phyloP scores from a whole-genome alignment of 2,329 filamentous ascomycete genomes.

The Lasiodiplodia citricola region DNA sequence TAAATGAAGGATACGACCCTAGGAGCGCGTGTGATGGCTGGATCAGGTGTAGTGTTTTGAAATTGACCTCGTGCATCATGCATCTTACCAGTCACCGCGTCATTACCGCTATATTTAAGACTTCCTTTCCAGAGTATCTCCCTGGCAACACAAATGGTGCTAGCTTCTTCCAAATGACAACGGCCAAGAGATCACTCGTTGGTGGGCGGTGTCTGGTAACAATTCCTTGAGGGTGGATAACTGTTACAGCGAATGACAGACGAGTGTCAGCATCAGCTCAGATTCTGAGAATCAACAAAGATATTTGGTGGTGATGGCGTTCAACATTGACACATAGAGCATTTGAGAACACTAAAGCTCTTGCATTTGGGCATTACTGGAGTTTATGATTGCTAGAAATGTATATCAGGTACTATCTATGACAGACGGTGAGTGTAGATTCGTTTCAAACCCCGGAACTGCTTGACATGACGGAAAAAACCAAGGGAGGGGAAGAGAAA shows the following conservation, averaged over 20 bases:
- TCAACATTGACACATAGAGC: not conserved
- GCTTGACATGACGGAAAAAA: not conserved
- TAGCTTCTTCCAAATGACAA: not conserved
- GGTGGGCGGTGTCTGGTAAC: not conserved
- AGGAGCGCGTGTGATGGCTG: not conserved
- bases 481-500: too few species aligned
- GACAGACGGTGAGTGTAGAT: too few species aligned
- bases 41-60: not conserved
- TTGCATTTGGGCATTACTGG: not conserved
- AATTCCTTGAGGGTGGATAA: not conserved
- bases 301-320: not conserved
- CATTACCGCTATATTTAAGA: not conserved
- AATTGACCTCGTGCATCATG: not conserved
- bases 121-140: not conserved
- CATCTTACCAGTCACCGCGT: too few species aligned
- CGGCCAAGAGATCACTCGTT: too few species aligned
- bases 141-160: not conserved
- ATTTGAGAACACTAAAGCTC: not conserved
- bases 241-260: not conserved
- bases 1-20: not conserved
- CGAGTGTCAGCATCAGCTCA: not conserved
- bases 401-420: not conserved
- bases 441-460: too few species aligned
- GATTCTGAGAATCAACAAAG: not conserved
- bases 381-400: not conserved